A percentile compares a stretch with the other conserved stretches of the same genome.
These are phyloP conservation scores for Sporothrix mexicana DNA, from an alignment of 2,329 filamentous ascomycete genomes.

Conservation along the genomic window DNA sequence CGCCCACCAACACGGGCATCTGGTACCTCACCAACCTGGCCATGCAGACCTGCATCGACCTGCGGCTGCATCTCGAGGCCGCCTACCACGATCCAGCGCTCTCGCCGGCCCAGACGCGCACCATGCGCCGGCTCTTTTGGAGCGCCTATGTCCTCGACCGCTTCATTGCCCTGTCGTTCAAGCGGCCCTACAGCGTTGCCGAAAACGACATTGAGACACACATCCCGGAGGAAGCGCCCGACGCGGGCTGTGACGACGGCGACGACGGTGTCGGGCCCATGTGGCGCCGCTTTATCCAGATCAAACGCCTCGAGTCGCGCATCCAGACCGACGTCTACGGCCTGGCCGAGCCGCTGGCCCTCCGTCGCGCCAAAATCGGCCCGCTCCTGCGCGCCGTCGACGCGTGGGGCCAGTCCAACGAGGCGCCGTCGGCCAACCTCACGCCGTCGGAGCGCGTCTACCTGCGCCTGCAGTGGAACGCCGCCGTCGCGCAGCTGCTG, in stretches of 20 bases:
- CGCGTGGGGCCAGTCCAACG: constrained; percentile 45
- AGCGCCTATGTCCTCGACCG: constrained; percentile 57
- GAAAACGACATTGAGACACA: constrained; percentile 53
- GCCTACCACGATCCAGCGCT: constrained; percentile 8
- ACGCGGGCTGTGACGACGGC: not conserved
- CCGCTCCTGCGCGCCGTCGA: constrained; percentile 53
- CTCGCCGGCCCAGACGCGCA: not conserved
- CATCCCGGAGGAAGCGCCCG: constrained; percentile 41
- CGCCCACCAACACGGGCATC: constrained; percentile 55
- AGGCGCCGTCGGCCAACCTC: not conserved
- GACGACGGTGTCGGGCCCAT: not conserved
- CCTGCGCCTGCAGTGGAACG: constrained; percentile 56
- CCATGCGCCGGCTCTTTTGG: constrained; percentile 55
- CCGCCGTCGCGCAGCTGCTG: constrained; percentile 56
- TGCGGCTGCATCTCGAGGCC: constrained; percentile 52
- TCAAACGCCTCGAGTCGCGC: constrained; percentile 55
- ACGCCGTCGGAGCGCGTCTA: constrained; percentile 43
- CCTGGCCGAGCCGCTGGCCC: constrained; percentile 51
- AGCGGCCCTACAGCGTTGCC: constrained; percentile 56
- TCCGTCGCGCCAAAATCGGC: constrained; percentile 53
- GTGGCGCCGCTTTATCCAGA: constrained; percentile 46
- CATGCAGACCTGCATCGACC: constrained; percentile 59
- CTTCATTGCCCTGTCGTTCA: constrained; percentile 56
- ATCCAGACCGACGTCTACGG: constrained; percentile 59
- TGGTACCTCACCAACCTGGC: constrained; percentile 62